Percentiles rank a stretch among this genome's conserved stretches.
Evolutionary conservation across 2,329 filamentous ascomycete genomes (phyloP).

Genomic region (Colletotrichum lupini): DNA sequence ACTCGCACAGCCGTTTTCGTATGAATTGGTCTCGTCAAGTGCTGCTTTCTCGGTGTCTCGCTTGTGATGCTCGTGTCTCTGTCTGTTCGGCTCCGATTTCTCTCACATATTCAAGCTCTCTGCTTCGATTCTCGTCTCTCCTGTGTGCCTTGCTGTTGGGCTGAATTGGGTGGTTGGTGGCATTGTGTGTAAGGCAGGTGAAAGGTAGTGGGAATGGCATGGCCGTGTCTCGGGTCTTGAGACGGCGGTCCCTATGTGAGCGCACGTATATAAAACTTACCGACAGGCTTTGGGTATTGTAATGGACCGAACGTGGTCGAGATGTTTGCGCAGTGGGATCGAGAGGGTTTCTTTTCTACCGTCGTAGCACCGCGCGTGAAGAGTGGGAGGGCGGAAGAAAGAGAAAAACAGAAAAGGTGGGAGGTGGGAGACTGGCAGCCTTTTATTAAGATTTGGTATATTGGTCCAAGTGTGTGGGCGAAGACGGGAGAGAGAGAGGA

Average conservation of each 20-base stretch:
- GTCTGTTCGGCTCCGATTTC: neutral
- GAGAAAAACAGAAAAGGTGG: slow-evolving; percentile 6
- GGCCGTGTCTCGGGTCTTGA: slow-evolving; percentile 11
- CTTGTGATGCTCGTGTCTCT: neutral
- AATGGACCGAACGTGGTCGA: slow-evolving; percentile 18
- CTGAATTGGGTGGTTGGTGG: neutral
- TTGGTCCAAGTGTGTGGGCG: slow-evolving; percentile 20
- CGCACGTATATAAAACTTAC: slow-evolving; percentile 23
- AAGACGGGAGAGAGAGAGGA: slow-evolving; percentile 18
- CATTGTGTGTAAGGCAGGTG: neutral
- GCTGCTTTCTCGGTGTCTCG: neutral
- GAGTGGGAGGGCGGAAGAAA: slow-evolving; percentile 32
- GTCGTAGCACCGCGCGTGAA: slow-evolving; percentile 34
- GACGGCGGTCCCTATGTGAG: slow-evolving; percentile 7
- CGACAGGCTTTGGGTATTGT: slow-evolving; percentile 16
- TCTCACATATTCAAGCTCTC: neutral
- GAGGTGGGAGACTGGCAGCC: slow-evolving; percentile 31
- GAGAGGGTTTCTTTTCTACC: slow-evolving; percentile 36
- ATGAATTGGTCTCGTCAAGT: neutral
- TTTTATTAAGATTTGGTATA: slow-evolving; percentile 30
- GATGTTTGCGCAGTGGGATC: slow-evolving; percentile 33
- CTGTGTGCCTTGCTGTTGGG: neutral
- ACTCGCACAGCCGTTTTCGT: slow-evolving; percentile 26
- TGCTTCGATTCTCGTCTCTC: neutral
- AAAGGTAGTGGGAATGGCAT: neutral